These are phyloP conservation scores for Tricladium varicosporioides DNA, from an alignment of 2,329 filamentous ascomycete species.

Conservation along the genomic window DNA sequence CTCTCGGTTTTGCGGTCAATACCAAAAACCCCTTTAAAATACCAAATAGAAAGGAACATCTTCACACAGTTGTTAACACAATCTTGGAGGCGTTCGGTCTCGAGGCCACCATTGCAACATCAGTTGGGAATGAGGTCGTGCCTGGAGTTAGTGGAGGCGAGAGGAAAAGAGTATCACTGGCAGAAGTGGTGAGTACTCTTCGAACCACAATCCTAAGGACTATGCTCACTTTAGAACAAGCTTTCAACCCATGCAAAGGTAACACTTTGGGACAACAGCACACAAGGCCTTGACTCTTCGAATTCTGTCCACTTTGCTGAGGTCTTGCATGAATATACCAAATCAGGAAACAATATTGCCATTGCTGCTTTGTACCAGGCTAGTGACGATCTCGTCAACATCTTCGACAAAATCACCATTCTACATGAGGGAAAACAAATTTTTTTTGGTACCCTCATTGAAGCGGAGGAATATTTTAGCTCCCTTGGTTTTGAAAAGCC, in stretches of 20 bases:
- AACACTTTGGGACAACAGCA: conserved; percentile 71
- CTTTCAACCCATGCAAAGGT: conserved; percentile 38
- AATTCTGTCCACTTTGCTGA: conserved; percentile 71
- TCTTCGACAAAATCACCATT: conserved; percentile 66
- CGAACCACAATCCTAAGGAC: not conserved
- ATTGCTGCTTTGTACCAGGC: conserved; percentile 70
- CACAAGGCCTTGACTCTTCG: conserved; percentile 67
- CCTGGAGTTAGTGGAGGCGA: conserved; percentile 65
- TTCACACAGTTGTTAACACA: conserved; percentile 50
- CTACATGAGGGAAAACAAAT: conserved; percentile 62
- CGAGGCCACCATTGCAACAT: conserved; percentile 59
- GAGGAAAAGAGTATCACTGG: conserved; percentile 60
- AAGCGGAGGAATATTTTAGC: conserved; percentile 65
- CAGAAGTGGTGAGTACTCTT: not conserved
- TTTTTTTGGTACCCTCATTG: conserved; percentile 56
- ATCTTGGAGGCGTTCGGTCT: conserved; percentile 56
- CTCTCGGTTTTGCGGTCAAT: conserved; percentile 64
- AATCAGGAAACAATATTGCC: conserved; percentile 60
- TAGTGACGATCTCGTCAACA: conserved; percentile 61
- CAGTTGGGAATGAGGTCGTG: conserved; percentile 58
- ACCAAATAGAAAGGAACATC: conserved; percentile 19
- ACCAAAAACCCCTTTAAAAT: conserved; percentile 48
- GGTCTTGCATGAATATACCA: conserved; percentile 61
- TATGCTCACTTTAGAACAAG: conserved; percentile 42
- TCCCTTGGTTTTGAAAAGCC: conserved; percentile 66